Conservation (phyloP, 805 yeast species). For the Scheffersomyces amazonensis region DNA sequence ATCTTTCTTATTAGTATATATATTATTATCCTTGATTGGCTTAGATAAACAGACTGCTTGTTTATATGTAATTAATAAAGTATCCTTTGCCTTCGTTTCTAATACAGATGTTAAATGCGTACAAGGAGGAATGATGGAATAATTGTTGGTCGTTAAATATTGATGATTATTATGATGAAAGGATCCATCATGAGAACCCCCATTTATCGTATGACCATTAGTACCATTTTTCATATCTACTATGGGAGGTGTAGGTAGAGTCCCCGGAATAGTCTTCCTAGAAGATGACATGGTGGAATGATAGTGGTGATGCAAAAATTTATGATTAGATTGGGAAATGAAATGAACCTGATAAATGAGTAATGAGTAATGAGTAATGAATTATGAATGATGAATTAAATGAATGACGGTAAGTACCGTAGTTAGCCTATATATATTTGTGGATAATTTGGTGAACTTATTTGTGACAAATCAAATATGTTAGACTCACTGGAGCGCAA, state of each 20-base stretch:
- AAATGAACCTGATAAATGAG: neutral
- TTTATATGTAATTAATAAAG: conserved; percentile 47
- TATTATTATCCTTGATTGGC: conserved; percentile 20
- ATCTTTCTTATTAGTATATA: conserved; percentile 34
- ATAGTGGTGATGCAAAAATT: too few relatives aligned
- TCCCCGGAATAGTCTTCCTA: conserved; percentile 1
- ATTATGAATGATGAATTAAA: too few relatives aligned
- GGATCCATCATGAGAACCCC: too few relatives aligned
- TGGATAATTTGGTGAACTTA: too few relatives aligned
- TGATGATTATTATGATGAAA: neutral
- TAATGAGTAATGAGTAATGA: too few relatives aligned
- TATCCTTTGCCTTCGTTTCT: conserved; percentile 46
- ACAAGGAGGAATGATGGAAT: conserved; percentile 34
- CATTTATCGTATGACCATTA: too few relatives aligned
- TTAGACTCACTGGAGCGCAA: too few relatives aligned
- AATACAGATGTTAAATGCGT: conserved; percentile 47
- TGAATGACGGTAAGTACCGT: too few relatives aligned
- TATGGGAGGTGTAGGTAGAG: conserved; percentile 1
- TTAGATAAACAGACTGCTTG: conserved; percentile 50
- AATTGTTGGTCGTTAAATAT: conserved; percentile 8
- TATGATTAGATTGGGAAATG: too few relatives aligned
- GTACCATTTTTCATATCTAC: neutral
- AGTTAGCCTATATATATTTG: too few relatives aligned
- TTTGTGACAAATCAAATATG: too few relatives aligned
- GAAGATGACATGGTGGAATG: neutral